Evolutionary conservation across 805 yeast species (phyloP).

Genomic region (Hyphopichia homilentoma): DNA sequence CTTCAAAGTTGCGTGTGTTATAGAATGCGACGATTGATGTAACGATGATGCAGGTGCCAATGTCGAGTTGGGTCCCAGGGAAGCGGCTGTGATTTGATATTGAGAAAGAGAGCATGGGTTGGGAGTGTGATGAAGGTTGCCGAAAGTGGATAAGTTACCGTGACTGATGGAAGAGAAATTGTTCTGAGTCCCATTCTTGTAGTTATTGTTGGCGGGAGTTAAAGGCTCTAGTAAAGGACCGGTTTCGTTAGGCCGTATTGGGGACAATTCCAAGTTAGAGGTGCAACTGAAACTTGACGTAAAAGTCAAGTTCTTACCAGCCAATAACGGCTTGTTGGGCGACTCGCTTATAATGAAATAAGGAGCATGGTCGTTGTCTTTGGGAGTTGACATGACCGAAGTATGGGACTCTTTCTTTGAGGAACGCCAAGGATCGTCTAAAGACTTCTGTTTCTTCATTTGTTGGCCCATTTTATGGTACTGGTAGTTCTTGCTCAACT

Average conservation of each 20-base stretch:
- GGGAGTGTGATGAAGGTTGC: not conserved
- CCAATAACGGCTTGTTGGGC: constrained; percentile 38
- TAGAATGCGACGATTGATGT: constrained; percentile 4
- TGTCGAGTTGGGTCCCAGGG: constrained; percentile 2
- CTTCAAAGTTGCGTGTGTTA: constrained; percentile 12
- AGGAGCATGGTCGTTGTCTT: constrained; percentile 11
- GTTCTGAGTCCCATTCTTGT: constrained; percentile 5
- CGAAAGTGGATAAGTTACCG: constrained; percentile 1
- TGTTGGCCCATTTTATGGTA: not conserved
- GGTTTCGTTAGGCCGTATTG: constrained; percentile 52
- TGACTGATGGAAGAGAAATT: not conserved
- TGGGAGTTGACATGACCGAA: constrained; percentile 3
- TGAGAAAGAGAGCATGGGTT: constrained; percentile 4
- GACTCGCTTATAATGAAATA: constrained; percentile 26
- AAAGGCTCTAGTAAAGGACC: constrained; percentile 66
- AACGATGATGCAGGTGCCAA: constrained; percentile 3
- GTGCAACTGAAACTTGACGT: constrained; percentile 66
- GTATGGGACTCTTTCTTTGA: not conserved
- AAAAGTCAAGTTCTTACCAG: constrained; percentile 44
- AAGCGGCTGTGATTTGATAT: constrained; percentile 4
- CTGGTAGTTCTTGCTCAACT: too few species aligned
- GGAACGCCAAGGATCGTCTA: not conserved
- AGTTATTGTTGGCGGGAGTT: constrained; percentile 43
- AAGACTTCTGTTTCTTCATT: not conserved
- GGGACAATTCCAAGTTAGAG: constrained; percentile 62